Percentiles rank a stretch among this genome's conserved stretches.
Evolutionary conservation across 306 rosid genomes (phyloP).

Genomic region (Acmispon strigosus): DNA sequence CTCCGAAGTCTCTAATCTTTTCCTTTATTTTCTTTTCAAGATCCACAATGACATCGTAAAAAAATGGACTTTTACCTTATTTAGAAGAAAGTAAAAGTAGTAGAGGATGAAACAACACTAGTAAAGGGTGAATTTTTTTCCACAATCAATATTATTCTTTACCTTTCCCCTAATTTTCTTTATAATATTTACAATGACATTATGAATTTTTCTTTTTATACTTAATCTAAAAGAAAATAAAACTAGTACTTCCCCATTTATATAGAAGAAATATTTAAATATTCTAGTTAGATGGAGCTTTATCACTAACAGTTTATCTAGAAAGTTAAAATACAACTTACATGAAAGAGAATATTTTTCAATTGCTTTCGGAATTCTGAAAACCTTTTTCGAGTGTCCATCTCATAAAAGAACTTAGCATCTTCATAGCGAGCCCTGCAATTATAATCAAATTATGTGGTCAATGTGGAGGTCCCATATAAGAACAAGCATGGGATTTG

Average conservation of each 20-base stretch:
- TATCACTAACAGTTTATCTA: neutral
- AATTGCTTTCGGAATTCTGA: slow-evolving; percentile 71
- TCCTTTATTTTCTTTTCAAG: neutral
- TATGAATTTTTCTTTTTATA: neutral
- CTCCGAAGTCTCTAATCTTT: neutral
- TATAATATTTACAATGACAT: neutral
- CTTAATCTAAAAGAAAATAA: neutral
- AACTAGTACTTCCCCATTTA: slow-evolving; percentile 1
- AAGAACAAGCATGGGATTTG: neutral
- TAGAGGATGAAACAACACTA: neutral
- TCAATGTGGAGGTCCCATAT: slow-evolving; percentile 8
- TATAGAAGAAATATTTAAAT: neutral
- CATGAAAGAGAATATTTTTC: slow-evolving; percentile 81
- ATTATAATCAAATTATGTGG: slow-evolving; percentile 7
- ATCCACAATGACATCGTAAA: neutral
- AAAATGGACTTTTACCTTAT: neutral
- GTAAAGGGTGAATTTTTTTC: neutral
- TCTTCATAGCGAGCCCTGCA: slow-evolving; percentile 96
- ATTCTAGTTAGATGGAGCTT: neutral
- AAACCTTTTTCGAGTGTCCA: slow-evolving; percentile 64
- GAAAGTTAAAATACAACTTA: slow-evolving; percentile 34
- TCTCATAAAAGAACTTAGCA: slow-evolving; percentile 90
- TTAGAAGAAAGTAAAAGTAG: neutral
- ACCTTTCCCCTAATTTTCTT: neutral
- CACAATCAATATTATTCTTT: neutral